Evolutionary conservation across 1,139 yeast species (phyloP).

Genomic region (Kodamaea fungicola): DNA sequence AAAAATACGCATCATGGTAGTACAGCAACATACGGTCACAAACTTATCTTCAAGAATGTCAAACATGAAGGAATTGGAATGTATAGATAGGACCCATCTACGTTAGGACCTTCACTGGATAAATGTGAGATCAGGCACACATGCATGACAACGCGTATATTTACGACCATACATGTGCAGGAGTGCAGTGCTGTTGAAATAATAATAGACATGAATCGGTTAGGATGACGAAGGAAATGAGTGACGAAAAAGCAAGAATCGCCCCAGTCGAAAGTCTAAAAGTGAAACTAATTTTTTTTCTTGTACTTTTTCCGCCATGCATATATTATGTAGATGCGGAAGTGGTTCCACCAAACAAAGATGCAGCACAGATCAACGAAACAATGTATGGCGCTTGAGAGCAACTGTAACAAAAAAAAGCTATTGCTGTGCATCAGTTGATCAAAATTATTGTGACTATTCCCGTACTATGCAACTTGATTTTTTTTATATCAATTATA

Average conservation of each 20-base stretch:
- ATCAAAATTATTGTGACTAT: no score
- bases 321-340: not conserved
- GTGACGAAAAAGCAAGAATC: slow-evolving; percentile 1
- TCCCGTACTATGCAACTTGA: no score
- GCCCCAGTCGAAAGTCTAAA: slow-evolving; percentile 1
- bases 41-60: not conserved
- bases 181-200: not conserved
- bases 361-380: slow-evolving; percentile 5
- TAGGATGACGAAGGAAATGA: not conserved
- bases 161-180: slow-evolving; percentile 4
- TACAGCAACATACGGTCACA: not conserved
- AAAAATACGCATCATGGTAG: not conserved
- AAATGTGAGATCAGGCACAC: slow-evolving; percentile 5
- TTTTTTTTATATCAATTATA: no score
- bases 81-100: not conserved
- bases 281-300: not conserved
- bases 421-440: no score
- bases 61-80: not conserved
- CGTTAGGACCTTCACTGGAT: no score
- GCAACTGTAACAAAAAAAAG: no score
- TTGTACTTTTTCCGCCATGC: not conserved
- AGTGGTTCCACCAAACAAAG: slow-evolving; percentile 1
- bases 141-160: slow-evolving; percentile 6
- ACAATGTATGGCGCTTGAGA: slow-evolving; percentile 2
- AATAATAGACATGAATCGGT: not conserved